Evolutionary conservation across 306 rosid species (phyloP).

Genomic region (Amphicarpaea edgeworthii): DNA sequence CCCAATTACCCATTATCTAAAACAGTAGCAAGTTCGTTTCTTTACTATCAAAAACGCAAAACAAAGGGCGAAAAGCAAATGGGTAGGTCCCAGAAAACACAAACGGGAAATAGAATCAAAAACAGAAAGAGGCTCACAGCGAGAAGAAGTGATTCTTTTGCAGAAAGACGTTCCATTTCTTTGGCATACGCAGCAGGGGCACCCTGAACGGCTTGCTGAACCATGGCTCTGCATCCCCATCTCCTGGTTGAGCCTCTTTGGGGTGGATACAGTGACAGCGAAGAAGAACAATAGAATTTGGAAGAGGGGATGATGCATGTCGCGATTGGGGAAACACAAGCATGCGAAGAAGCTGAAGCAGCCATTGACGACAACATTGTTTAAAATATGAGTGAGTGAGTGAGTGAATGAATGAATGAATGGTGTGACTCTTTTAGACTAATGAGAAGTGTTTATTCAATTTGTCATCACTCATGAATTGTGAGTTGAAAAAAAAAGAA

Average conservation of each 20-base stretch:
- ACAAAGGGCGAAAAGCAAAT: not conserved
- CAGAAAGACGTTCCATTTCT: constrained; percentile 99
- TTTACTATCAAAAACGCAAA: not conserved
- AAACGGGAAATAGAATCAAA: not conserved
- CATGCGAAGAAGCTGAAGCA: constrained; percentile 40
- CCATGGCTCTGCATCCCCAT: constrained; percentile 70
- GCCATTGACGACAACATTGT: constrained; percentile 27
- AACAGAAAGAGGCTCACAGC: constrained; percentile 68
- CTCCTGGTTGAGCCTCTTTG: constrained; percentile 19
- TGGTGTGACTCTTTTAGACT: not conserved
- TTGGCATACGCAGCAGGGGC: constrained; percentile 91
- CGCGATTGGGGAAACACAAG: constrained; percentile 52
- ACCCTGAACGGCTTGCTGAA: constrained; percentile 83
- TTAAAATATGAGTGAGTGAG: not conserved
- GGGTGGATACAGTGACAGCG: constrained; percentile 39
- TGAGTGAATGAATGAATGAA: not conserved
- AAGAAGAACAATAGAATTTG: constrained; percentile 18
- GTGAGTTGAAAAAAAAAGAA: not conserved
- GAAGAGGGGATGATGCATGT: constrained; percentile 55
- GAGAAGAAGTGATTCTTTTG: constrained; percentile 96
- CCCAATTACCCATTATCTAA: constrained; percentile 2
- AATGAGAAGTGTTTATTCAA: not conserved
- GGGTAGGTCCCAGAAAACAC: constrained; percentile 1
- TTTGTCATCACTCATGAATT: constrained; percentile 9
- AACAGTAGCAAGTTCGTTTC: not conserved